Base-by-base conservation (phyloP, 371 early-diverging fungal species). In the Chytridiales sp. region DNA sequence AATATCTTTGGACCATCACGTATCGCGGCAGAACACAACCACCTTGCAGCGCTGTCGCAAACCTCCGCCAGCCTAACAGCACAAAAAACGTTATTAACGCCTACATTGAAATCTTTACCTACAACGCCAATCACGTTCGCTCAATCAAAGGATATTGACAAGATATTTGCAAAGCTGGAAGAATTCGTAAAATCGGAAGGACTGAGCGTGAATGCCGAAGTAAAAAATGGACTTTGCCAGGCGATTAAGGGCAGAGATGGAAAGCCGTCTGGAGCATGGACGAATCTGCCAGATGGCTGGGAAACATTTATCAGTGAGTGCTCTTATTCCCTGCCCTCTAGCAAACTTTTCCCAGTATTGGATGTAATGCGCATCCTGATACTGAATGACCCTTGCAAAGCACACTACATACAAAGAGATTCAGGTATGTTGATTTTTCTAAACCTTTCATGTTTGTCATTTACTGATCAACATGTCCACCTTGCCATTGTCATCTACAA, bases 1-100 rank as follows among this genome's bases (percentile, higher is more conserved):
- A 52, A 56, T 47, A 88, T 91, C 85, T 92, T 89, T 77, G 87
- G 88, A 3, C 84, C 84, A 13, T 81, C 81, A 32, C 65, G 74
- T 3, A 40, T 56, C 19, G 48, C 48, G n/a, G 61, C 63, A 2
- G 65, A 64, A 41, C 65, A 64, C 17, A 47, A 35, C 22, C 60
- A 68, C 30, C 41, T 58, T 26, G 67, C 62, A 1, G 53, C 51
- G 4, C 32, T n/a, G 9, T 59, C 40, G 3, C 42, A 43, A 9
- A 19, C 46, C 19, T 35, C 57, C 2, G 9, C 47, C 1, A 27
- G 11, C 19, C n/a, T 26, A 15, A 13, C 66, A 83, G 83, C 86
- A 24, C 26, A 47, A 29, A 6, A 32, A 1, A 80, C 74, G 35
- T 35, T 81, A 1, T 47, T 62, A 22, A 56, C 79, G 9, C 68